Base-by-base conservation (phyloP, 2,329 filamentous ascomycete species). In the Calonectria hawksworthii region DNA sequence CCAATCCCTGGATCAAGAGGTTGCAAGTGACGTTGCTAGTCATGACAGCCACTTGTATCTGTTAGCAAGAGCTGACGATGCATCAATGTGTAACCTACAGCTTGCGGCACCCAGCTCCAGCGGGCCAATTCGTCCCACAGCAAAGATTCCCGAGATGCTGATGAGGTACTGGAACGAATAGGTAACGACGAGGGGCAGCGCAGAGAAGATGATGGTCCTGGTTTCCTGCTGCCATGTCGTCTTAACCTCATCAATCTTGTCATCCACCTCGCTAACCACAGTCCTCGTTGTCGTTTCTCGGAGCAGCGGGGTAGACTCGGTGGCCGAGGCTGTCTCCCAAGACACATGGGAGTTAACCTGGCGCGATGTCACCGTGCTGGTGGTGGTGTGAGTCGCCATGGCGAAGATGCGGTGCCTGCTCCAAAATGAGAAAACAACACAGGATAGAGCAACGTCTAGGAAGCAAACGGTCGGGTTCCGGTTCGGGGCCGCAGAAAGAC, bases 201-300 rank as follows among this genome's bases (percentile, higher is more conserved):
- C 93, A 83, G 96, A 96, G 76, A 90, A 89, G 36, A 90, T 87
- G 51, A 99, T 89, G 1, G 96, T 96, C 86, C 96, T 96, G 51
- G 94, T 89, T 88, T 99, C 96, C 76, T 96, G 92, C 84, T 94
- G 93, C 96, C 96, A 98, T 7, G 95, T 98, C 23, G 61, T 64
- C 61, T 44, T 47, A 0, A 64, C 36, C 36, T 30, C 26, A 26
- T 64, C 38, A 13, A 44, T 47, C 9, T 64, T 64, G 11, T 30
- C 26, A 5, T 64, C 61, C 10, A 32, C 41, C 36, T 23, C 38
- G 23, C n/a, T 9, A 30, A 47, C 18, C 11, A 26, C n/a, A 16
- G 10, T 38, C 10, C 16, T n/a, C 6, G 14, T 30, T n/a, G 23
- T 28, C 0, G 28, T 32, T 9, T 64, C 38, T 8, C 23, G 61